Conservation (phyloP, 2,329 filamentous ascomycete genomes). For the Fusarium kyushuense region DNA sequence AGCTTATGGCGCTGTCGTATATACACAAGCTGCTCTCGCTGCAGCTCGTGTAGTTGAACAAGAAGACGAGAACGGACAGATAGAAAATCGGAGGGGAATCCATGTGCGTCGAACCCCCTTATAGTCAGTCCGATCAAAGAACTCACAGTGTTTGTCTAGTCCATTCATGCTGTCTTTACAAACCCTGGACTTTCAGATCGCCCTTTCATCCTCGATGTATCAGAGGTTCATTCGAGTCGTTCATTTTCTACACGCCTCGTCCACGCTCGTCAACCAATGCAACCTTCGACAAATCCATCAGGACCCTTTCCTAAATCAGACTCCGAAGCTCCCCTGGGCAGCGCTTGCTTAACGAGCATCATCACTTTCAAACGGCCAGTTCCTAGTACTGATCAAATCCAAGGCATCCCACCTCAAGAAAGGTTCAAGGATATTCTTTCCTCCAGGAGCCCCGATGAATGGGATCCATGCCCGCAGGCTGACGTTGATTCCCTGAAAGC, state of each 20-base stretch:
- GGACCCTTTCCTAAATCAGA: conserved; percentile 58
- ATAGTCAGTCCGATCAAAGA: not conserved
- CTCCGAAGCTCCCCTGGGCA: conserved; percentile 53
- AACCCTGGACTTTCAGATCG: conserved; percentile 60
- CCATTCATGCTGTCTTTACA: conserved; percentile 68
- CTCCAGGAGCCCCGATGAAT: conserved; percentile 54
- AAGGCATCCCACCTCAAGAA: conserved; percentile 57
- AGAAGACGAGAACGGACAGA: conserved; percentile 43
- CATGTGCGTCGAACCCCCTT: conserved; percentile 51
- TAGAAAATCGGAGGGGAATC: conserved; percentile 49
- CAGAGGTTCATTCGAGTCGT: conserved; percentile 58
- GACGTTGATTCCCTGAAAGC: conserved; percentile 59
- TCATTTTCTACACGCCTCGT: conserved; percentile 64
- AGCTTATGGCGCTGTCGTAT: conserved; percentile 56
- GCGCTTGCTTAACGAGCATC: conserved; percentile 63
- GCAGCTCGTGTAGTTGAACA: conserved; percentile 52
- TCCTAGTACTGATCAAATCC: conserved; percentile 52
- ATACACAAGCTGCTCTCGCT: conserved; percentile 54
- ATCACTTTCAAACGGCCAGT: conserved; percentile 64
- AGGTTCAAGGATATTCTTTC: conserved; percentile 59
- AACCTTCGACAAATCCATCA: conserved; percentile 52
- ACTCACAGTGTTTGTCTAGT: conserved; percentile 52
- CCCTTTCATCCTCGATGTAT: conserved; percentile 66
- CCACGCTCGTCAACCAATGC: conserved; percentile 60
- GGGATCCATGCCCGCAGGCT: conserved; percentile 60